Evolutionary conservation across 805 yeast genomes (phyloP).

Genomic region (Saccharomycopsis sp.): DNA sequence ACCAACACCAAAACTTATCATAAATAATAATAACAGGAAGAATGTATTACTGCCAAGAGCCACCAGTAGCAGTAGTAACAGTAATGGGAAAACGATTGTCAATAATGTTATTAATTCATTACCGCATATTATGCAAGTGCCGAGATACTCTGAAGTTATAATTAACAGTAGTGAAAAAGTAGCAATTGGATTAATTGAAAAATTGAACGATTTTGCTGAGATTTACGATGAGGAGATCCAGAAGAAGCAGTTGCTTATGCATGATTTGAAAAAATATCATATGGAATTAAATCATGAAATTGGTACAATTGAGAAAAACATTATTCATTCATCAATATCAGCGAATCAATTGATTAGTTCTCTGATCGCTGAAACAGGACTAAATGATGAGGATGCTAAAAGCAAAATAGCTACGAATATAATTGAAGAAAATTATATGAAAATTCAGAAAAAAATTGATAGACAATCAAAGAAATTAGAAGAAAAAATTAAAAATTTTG

Average conservation of each 20-base stretch:
- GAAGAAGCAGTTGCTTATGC: slow-evolving; percentile 38
- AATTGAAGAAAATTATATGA: slow-evolving; percentile 8
- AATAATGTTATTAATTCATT: not conserved
- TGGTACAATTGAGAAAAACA: slow-evolving; percentile 15
- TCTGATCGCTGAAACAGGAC: not conserved
- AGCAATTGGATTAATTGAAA: slow-evolving; percentile 43
- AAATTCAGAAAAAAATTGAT: slow-evolving; percentile 22
- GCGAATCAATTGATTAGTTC: slow-evolving; percentile 5
- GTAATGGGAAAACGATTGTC: slow-evolving; percentile 1
- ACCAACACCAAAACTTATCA: slow-evolving; percentile 17
- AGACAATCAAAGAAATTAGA: slow-evolving; percentile 26
- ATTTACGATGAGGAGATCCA: slow-evolving; percentile 51
- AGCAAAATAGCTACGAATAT: slow-evolving; percentile 10
- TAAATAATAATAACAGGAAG: slow-evolving; percentile 12
- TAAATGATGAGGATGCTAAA: not conserved
- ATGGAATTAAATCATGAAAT: slow-evolving; percentile 17
- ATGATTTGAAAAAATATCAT: slow-evolving; percentile 18
- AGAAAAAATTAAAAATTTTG: slow-evolving; percentile 26
- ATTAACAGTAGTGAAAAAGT: slow-evolving; percentile 45
- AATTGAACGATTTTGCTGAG: slow-evolving; percentile 39
- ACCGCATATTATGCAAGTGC: slow-evolving; percentile 10
- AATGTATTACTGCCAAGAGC: slow-evolving; percentile 15
- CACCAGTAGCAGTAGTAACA: not conserved
- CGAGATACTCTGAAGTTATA: slow-evolving; percentile 46
- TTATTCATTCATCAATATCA: slow-evolving; percentile 9